Percentiles rank a stretch among this genome's conserved stretches.
Evolutionary conservation across 306 rosid species (phyloP).

Genomic region (Calophaca sinica): DNA sequence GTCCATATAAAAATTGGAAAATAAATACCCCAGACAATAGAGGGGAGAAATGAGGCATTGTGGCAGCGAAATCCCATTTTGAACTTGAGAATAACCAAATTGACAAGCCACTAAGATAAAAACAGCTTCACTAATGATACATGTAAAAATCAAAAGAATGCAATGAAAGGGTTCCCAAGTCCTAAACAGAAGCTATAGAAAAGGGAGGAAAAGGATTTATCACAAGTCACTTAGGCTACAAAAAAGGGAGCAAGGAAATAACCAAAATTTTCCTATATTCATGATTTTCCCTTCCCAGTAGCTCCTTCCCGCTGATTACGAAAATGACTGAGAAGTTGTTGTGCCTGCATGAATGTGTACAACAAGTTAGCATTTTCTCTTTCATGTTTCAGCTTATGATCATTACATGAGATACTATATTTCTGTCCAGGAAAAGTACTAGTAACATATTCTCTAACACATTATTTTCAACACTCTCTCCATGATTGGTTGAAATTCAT

Average conservation of each 20-base stretch:
- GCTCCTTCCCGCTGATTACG: conserved; percentile 80
- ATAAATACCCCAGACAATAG: not conserved
- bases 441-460: too few relatives aligned
- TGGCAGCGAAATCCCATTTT: conserved; percentile 40
- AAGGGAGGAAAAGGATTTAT: conserved; percentile 24
- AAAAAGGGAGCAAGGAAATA: conserved; percentile 41
- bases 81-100: conserved; percentile 42
- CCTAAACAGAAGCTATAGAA: conserved; percentile 28
- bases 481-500: too few relatives aligned
- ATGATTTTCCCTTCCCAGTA: conserved; percentile 69
- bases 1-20: conserved; percentile 16
- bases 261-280: conserved; percentile 49
- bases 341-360: conserved; percentile 71
- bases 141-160: conserved; percentile 58
- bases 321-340: conserved; percentile 91
- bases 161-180: conserved; percentile 45
- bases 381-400: conserved; percentile 22
- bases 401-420: conserved; percentile 14
- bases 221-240: conserved; percentile 11
- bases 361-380: conserved; percentile 27
- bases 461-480: too few relatives aligned
- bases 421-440: too few relatives aligned
- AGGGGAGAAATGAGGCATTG: conserved; percentile 1
- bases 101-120: conserved; percentile 39
- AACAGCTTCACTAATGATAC: conserved; percentile 41